These are phyloP conservation scores for Rhizopogon rudus DNA, from an alignment of 768 basidiomycete species.

Conservation along the genomic window DNA sequence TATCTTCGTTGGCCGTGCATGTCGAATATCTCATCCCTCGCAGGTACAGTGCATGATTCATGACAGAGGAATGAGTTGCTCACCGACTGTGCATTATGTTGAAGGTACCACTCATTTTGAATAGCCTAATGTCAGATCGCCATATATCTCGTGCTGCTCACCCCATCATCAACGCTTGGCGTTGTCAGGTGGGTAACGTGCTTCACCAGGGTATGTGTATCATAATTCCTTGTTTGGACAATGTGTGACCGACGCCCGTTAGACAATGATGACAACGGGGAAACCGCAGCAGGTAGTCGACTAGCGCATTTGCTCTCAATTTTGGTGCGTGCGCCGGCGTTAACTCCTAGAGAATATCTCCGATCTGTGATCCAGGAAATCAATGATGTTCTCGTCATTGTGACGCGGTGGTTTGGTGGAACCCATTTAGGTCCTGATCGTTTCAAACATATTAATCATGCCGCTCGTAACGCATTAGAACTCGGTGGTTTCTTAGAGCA, in stretches of 20 bases:
- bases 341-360: background rate
- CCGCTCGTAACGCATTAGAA: conserved; percentile 87
- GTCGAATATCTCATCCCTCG: conserved; percentile 69
- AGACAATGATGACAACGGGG: conserved; percentile 97
- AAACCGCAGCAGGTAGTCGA: conserved; percentile 87
- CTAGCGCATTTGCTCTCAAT: conserved; percentile 90
- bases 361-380: conserved; percentile 49
- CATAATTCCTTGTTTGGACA: background rate
- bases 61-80: conserved; percentile 7
- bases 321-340: conserved; percentile 42
- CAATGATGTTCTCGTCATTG: conserved; percentile 82
- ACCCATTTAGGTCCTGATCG: conserved; percentile 85
- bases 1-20: conserved; percentile 81
- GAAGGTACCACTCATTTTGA: conserved; percentile 65
- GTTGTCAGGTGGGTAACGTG: conserved; percentile 61
- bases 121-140: conserved; percentile 64
- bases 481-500: conserved; percentile 79
- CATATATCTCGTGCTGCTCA: conserved; percentile 72
- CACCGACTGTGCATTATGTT: background rate
- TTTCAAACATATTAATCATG: conserved; percentile 93
- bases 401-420: conserved; percentile 93
- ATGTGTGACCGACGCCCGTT: conserved; percentile 4
- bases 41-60: conserved; percentile 44
- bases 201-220: conserved; percentile 64
- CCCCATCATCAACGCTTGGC: conserved; percentile 80